These are phyloP conservation scores for Globisporangium parvum DNA, from an alignment of 352 stramenopile species.

Conservation along the genomic window DNA sequence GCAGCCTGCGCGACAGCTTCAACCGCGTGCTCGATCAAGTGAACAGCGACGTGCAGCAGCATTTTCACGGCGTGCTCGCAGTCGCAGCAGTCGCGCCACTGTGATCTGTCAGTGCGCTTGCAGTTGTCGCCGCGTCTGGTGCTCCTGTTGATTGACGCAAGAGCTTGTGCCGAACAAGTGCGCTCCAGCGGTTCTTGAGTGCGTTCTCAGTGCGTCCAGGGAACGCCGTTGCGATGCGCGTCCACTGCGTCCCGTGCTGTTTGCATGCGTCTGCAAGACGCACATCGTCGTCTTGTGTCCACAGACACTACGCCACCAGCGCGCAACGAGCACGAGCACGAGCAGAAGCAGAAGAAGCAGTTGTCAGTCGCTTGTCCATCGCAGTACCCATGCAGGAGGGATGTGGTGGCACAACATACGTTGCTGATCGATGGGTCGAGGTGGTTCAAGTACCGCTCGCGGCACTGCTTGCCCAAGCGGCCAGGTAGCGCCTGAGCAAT, in stretches of 20 bases:
- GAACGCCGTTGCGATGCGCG: slow-evolving; percentile 33
- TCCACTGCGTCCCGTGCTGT: slow-evolving; percentile 35
- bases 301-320: slow-evolving; percentile 25
- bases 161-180: slow-evolving; percentile 17
- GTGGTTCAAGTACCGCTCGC: slow-evolving; percentile 65
- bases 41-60: slow-evolving; percentile 40
- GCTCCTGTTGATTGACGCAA: not conserved
- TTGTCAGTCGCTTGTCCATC: no score
- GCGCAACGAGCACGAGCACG: no score
- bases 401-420: slow-evolving; percentile 14
- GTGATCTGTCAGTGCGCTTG: slow-evolving; percentile 6
- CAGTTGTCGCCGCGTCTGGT: not conserved
- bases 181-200: slow-evolving; percentile 70
- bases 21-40: slow-evolving; percentile 60
- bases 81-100: slow-evolving; percentile 33
- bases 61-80: slow-evolving; percentile 46
- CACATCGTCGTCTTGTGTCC: slow-evolving; percentile 42
- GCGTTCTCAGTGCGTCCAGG: slow-evolving; percentile 48
- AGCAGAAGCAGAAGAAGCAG: not conserved
- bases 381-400: not conserved
- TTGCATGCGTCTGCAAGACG: slow-evolving; percentile 20
- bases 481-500: slow-evolving; percentile 51
- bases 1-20: slow-evolving; percentile 23
- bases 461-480: slow-evolving; percentile 61
- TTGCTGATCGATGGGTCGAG: slow-evolving; percentile 38